Base-by-base conservation (phyloP, 768 basidiomycete genomes). In the Rhizopogon salebrosus region DNA sequence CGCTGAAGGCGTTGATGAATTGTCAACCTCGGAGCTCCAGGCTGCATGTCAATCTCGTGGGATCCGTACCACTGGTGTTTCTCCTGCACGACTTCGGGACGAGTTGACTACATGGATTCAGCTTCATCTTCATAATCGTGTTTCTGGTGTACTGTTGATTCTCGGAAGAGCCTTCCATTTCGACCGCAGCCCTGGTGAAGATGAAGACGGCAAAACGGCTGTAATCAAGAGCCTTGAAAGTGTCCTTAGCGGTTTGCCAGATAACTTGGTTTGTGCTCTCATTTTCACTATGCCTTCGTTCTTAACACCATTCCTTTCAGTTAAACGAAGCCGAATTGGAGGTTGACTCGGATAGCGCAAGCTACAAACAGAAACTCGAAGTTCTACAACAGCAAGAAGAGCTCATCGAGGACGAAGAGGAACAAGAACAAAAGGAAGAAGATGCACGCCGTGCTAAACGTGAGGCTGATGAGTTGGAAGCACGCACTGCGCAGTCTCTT, bases 301-400 rank as follows among this genome's bases (percentile, higher is more conserved):
- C 20, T 53, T 60, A 16, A 59, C 49, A 24, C 9, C 14, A 10
- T 11, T 35, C 22, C n/a, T 35, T 52, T 24, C 58, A 98, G 95
- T 80, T 98, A 41, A 98, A 90, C 68, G 97, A 98, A 75, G 92
- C 97, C 8, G 97, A 98, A 67, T 80, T 98, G 46, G 91, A 95
- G 69, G 95, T 98, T 22, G 91, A 94, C 59, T 90, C 87, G 22
- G 95, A 95, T 37, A 87, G 87, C 48, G 92, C 93, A 20, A 92
- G 85, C 62, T 98, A 97, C 80, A 95, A 97, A 76, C 92, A 98
- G 76, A 97, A 95, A 71, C 81, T 99, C 51, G 97, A 98, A 57
- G 95, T 99, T 23, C 74, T 99, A 65, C 92, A 97, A 62, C 92
- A 99, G 62, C 97, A 99, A 70, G 92, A 99, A 66, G 97, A 99